Evolutionary conservation across 78 protist species (phyloP).

Genomic region (Tieghemostelium lacteum): DNA sequence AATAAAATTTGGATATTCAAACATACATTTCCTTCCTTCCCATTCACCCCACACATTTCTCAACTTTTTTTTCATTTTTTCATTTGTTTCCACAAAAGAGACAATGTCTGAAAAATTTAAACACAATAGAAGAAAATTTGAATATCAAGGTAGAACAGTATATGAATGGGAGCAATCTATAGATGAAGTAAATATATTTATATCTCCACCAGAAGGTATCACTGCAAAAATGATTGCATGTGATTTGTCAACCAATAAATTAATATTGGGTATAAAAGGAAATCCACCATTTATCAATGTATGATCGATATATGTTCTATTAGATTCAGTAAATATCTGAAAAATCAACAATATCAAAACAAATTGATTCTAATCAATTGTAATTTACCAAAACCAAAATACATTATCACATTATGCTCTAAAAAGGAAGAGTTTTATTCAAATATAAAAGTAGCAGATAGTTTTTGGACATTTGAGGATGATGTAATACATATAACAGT

Average conservation of each 20-base stretch:
- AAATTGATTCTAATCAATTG: too few relatives aligned
- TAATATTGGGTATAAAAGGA: slow-evolving; percentile 68
- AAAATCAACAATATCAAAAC: too few relatives aligned
- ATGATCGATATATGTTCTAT: not conserved
- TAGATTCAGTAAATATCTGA: too few relatives aligned
- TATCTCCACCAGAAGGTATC: slow-evolving; percentile 53
- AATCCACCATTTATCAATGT: slow-evolving; percentile 82
- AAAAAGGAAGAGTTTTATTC: slow-evolving; percentile 56
- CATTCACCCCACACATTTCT: too few relatives aligned
- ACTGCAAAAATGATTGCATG: slow-evolving; percentile 76
- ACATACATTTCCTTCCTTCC: too few relatives aligned
- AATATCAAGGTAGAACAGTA: slow-evolving; percentile 73
- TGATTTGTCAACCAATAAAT: slow-evolving; percentile 35
- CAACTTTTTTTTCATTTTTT: too few relatives aligned
- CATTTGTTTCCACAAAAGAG: too few relatives aligned
- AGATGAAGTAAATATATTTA: slow-evolving; percentile 72
- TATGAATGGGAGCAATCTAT: slow-evolving; percentile 84
- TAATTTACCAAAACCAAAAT: not conserved
- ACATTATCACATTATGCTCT: not conserved
- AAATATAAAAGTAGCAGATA: slow-evolving; percentile 59
- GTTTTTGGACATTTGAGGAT: slow-evolving; percentile 79
- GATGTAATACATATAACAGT: slow-evolving; percentile 57
- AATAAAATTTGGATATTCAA: too few relatives aligned
- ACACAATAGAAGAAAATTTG: slow-evolving; percentile 69
- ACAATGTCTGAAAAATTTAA: slow-evolving; percentile 42